Base-by-base conservation (phyloP, 495 filamentous ascomycete species). In the Hypomontagnella monticulosa region DNA sequence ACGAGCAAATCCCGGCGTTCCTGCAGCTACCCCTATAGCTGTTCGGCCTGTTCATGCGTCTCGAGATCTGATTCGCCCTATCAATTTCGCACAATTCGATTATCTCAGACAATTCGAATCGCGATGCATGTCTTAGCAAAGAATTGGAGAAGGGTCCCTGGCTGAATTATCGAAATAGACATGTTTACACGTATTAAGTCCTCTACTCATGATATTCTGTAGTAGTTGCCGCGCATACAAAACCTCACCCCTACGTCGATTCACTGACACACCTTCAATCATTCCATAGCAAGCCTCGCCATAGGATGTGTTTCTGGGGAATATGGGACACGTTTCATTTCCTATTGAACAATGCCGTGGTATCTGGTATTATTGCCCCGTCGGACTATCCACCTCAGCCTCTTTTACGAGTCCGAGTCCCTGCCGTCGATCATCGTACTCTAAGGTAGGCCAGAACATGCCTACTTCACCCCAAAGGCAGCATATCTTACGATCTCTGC, bases 1-100 rank as follows among this genome's bases (percentile, higher is more conserved):
- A 36, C 30, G 15, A 33, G 43, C 41, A 20, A 41, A 36, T 27
- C 47, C 52, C 44, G 19, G 41, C 15, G 36, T 43, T 41, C 27
- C 59, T 63, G 59, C 65, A 55, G 34, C 59, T 62, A 59, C 36
- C 47, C 49, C 41, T 20, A 41, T 50, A 40, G n/a, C 19, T 37
- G 40, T 7, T 52, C 47, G 27, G 19, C 18, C 33, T 51, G 16
- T 36, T 57, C 32, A 40, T 57, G 38, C 46, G 42, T 12, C 32
- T n/a, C 42, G 14, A 49, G 12, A 48, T 57, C 40, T 50, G 16
- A 61, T 53, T 61, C 41, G 57, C n/a, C 33, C 44, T 34, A 9
- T 18, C 41, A 4, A 23, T 8, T 37, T 63, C 37, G 46, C 44
- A 53, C 46, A 27, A 63, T 16, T 57, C 53, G 47, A 67, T 37